Conservation (phyloP, 2,329 filamentous ascomycete genomes). For the Claviceps monticola region DNA sequence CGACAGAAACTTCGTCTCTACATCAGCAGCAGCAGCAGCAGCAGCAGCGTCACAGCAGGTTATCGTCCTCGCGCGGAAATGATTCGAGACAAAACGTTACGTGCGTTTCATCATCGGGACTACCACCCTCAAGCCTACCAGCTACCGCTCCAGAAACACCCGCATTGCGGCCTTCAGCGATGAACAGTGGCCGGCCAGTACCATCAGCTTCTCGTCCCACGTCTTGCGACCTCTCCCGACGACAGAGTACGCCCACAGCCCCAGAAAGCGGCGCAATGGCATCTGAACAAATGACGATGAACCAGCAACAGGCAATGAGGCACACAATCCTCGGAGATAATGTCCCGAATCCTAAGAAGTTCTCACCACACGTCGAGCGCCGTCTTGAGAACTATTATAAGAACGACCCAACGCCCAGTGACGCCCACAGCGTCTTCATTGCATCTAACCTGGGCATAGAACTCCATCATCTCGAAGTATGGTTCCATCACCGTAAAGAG, state of each 20-base stretch:
- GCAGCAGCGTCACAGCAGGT: neutral
- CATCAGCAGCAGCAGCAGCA: neutral
- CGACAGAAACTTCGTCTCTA: slow-evolving; percentile 14
- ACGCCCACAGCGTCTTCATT: slow-evolving; percentile 36
- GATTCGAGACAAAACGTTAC: neutral
- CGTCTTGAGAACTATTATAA: slow-evolving; percentile 41
- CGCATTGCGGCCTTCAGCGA: slow-evolving; percentile 10
- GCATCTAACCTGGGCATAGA: slow-evolving; percentile 41
- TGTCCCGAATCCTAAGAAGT: slow-evolving; percentile 28
- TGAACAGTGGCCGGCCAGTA: slow-evolving; percentile 8
- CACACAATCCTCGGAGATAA: slow-evolving; percentile 25
- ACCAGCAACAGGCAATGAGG: slow-evolving; percentile 28
- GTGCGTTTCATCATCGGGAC: neutral
- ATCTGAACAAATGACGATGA: slow-evolving; percentile 28
- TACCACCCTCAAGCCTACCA: slow-evolving; percentile 6
- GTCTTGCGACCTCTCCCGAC: slow-evolving; percentile 12
- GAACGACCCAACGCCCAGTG: slow-evolving; percentile 31
- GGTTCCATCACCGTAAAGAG: slow-evolving; percentile 41
- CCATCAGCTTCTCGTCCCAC: slow-evolving; percentile 12
- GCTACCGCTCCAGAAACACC: slow-evolving; percentile 10
- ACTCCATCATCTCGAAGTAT: slow-evolving; percentile 35
- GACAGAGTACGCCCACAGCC: slow-evolving; percentile 11
- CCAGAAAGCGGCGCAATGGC: slow-evolving; percentile 14
- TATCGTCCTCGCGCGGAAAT: neutral
- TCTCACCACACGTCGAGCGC: slow-evolving; percentile 34